Evolutionary conservation across 805 yeast genomes (phyloP).

Genomic region (Metschnikowia kofuensis): DNA sequence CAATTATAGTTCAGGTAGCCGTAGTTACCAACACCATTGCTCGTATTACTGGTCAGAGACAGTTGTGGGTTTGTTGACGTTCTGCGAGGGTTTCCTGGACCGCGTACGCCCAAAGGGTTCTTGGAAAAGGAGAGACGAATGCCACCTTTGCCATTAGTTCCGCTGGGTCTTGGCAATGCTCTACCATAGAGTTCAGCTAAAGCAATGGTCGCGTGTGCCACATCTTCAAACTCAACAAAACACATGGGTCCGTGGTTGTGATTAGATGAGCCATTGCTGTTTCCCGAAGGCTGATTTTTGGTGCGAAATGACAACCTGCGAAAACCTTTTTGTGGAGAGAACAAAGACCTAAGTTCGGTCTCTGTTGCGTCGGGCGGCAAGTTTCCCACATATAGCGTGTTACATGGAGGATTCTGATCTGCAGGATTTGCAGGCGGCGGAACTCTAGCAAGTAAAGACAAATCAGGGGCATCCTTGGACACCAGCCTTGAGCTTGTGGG

Average conservation of each 20-base stretch:
- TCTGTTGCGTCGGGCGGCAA: conserved; percentile 97
- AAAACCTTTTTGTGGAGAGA: conserved; percentile 88
- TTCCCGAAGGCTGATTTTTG: conserved; percentile 41
- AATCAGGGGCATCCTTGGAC: conserved; percentile 52
- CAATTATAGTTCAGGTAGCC: conserved; percentile 35
- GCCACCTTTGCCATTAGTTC: conserved; percentile 79
- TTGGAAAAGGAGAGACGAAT: conserved; percentile 91
- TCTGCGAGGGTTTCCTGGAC: conserved; percentile 50
- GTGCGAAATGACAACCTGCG: conserved; percentile 89
- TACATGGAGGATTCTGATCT: conserved; percentile 98
- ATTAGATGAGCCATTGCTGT: conserved; percentile 20
- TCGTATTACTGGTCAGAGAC: conserved; percentile 11
- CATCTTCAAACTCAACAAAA: conserved; percentile 97
- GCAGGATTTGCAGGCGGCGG: conserved; percentile 97
- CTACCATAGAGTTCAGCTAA: conserved; percentile 92
- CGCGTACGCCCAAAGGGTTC: conserved; percentile 95
- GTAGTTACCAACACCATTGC: conserved; percentile 31
- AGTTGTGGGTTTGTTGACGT: conserved; percentile 29
- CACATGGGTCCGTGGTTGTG: conserved; percentile 95
- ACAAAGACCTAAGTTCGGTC: conserved; percentile 81
- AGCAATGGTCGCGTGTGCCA: conserved; percentile 88
- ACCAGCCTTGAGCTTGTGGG: conserved; percentile 13
- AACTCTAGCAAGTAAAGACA: conserved; percentile 70
- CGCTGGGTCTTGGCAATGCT: conserved; percentile 78
- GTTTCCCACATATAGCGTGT: conserved; percentile 94